Evolutionary conservation across 2,329 filamentous ascomycete genomes (phyloP), one percentile per base, ranked within the genome.

Genomic region (Penicillium sumatraense): DNA sequence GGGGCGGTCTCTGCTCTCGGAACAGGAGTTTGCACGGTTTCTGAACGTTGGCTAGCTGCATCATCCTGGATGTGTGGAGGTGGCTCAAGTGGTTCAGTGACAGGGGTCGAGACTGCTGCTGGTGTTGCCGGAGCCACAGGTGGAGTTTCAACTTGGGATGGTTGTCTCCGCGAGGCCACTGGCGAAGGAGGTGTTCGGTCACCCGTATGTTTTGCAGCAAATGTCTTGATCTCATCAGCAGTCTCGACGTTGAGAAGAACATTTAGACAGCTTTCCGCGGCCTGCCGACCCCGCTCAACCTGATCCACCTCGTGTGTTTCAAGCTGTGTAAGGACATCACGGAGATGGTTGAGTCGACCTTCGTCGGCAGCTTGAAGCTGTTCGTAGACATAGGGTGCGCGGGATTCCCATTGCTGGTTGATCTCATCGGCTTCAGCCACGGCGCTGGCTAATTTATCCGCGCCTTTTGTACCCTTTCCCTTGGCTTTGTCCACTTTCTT

Each of bases 341-440:
- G 89, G 56, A 99, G 81, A 68, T 96, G 89, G 73, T 97, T 96
- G 63, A 96, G 80, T 53, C 95, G 86, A 65, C 85, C 88, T 78
- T 99, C 95, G 70, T 99, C 95, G 27, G 96, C 80, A 5, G 90
- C 89, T 72, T 99, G 95, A 23, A 99, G 84, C 57, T 88, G 89
- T 75, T 99, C 95, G 69, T 96, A 97, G 57, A 97, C 89, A 74
- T 91, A 98, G 1, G 95, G 95, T 13, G 95, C 91, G 73, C 96
- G 92, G 1, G 91, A 92, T 53, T 96, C 88, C 95, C 95, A 99
- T 71, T 96, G 89, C 62, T 88, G 84, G 41, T 82, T 85, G n/a
- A 91, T 89, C 57, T 86, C 86, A 60, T 96, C 90, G 40, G 96
- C 84, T 61, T 87, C 88, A 16, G 85, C 80, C 10, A 85, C 82